phyloP scores from a whole-genome alignment of 73 alveolate species.

The Symbiodinium pilosum region DNA sequence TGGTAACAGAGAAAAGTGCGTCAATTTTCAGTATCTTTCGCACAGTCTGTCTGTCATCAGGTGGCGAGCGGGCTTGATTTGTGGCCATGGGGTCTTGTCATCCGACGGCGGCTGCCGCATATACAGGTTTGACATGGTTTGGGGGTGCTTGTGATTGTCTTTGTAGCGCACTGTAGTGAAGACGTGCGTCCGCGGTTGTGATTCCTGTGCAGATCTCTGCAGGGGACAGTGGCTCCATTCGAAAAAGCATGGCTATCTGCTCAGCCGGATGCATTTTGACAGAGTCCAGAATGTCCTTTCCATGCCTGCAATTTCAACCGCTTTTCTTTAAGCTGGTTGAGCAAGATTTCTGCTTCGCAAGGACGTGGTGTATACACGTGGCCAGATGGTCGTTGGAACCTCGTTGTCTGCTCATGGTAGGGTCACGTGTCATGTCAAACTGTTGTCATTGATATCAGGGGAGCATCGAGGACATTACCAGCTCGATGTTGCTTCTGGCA shows the following conservation, averaged over 20 bases:
- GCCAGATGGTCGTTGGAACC: slow-evolving; percentile 47
- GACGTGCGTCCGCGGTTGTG: too few species aligned
- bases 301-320: too few species aligned
- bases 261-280: background rate
- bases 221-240: slow-evolving; percentile 63
- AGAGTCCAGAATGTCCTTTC: too few species aligned
- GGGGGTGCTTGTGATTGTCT: too few species aligned
- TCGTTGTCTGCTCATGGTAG: background rate
- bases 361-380: slow-evolving; percentile 72
- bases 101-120: slow-evolving; percentile 28
- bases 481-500: slow-evolving; percentile 48
- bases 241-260: slow-evolving; percentile 47
- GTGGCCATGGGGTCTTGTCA: slow-evolving; percentile 51
- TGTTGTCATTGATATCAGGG: background rate
- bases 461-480: slow-evolving; percentile 71
- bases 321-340: too few species aligned
- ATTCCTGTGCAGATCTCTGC: background rate
- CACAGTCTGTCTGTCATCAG: slow-evolving; percentile 8
- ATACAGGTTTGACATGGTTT: background rate
- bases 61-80: slow-evolving; percentile 75
- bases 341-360: background rate
- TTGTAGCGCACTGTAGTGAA: too few species aligned
- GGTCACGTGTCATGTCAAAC: background rate
- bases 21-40: too few species aligned
- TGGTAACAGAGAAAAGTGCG: too few species aligned